phyloP scores from a whole-genome alignment of 306 rosid species.

The Pterocarpus macrocarpus region DNA sequence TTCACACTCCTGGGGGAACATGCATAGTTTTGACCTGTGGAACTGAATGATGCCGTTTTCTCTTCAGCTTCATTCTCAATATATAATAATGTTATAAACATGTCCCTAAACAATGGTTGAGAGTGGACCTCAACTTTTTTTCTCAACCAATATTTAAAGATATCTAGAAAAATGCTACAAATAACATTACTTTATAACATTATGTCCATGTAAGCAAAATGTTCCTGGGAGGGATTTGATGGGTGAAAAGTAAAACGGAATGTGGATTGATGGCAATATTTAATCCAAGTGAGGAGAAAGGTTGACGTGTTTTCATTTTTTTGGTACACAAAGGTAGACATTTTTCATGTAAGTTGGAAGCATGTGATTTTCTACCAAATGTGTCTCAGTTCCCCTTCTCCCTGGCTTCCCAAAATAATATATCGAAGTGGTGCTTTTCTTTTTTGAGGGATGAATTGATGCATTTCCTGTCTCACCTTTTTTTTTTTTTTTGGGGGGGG shows the following conservation, averaged over 20 bases:
- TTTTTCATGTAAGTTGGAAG: background rate
- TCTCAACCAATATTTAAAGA: too few species aligned
- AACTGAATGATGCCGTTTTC: background rate
- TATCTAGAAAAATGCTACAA: too few species aligned
- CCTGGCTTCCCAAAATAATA: background rate
- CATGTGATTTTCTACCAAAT: background rate
- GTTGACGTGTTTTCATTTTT: background rate
- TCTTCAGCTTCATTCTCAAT: background rate
- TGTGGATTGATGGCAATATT: background rate
- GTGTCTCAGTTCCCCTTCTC: background rate
- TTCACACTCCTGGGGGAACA: background rate
- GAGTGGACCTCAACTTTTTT: too few species aligned
- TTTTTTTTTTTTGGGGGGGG: too few species aligned
- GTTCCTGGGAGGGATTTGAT: too few species aligned
- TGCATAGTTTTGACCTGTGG: constrained; percentile 10
- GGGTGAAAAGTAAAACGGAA: too few species aligned
- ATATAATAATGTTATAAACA: background rate
- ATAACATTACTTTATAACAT: too few species aligned
- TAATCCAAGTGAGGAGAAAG: background rate
- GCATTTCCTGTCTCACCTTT: background rate
- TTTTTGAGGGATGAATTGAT: background rate
- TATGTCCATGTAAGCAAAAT: background rate
- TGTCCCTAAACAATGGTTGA: too few species aligned
- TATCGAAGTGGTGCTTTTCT: background rate
- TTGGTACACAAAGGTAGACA: background rate